Conservation (phyloP, 768 basidiomycete genomes). For the Peribolospora kevripleyi region DNA sequence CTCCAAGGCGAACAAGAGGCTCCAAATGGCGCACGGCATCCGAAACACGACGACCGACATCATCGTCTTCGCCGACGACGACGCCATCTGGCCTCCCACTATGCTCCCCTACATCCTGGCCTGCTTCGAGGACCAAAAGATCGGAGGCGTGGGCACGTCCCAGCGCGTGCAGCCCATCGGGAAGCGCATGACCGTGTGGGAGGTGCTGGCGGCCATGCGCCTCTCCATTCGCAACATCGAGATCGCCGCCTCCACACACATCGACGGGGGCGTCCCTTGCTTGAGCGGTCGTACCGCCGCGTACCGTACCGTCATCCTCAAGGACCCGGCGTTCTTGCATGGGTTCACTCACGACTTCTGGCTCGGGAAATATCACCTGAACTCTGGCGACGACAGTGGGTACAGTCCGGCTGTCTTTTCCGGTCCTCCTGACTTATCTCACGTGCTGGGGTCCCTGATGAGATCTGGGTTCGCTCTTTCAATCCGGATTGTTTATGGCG, state of each 20-base stretch:
- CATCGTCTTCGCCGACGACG: constrained; percentile 67
- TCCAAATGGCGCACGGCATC: constrained; percentile 85
- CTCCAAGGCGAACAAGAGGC: constrained; percentile 79
- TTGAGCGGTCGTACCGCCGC: constrained; percentile 80
- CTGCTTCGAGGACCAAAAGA: constrained; percentile 80
- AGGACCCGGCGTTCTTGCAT: constrained; percentile 77
- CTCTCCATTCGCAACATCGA: constrained; percentile 85
- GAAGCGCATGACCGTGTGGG: constrained; percentile 68
- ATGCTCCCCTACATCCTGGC: constrained; percentile 70
- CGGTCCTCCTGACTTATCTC: neutral
- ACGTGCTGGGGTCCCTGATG: too few species aligned
- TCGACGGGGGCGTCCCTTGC: constrained; percentile 78
- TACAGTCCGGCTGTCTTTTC: neutral
- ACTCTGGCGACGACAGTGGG: constrained; percentile 59
- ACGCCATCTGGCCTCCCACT: constrained; percentile 85
- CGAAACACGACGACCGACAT: constrained; percentile 59
- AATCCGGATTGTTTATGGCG: too few species aligned
- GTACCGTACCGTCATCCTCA: constrained; percentile 77
- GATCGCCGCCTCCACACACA: constrained; percentile 66
- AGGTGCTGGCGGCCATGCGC: constrained; percentile 77
- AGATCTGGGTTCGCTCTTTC: too few species aligned
- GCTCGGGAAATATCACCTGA: constrained; percentile 81
- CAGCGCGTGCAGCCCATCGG: constrained; percentile 70
- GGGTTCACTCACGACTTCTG: constrained; percentile 87
- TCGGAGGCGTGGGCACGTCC: constrained; percentile 75